These are phyloP conservation scores for Calonectria honghensis DNA, from an alignment of 2,329 filamentous ascomycete species.

Conservation along the genomic window DNA sequence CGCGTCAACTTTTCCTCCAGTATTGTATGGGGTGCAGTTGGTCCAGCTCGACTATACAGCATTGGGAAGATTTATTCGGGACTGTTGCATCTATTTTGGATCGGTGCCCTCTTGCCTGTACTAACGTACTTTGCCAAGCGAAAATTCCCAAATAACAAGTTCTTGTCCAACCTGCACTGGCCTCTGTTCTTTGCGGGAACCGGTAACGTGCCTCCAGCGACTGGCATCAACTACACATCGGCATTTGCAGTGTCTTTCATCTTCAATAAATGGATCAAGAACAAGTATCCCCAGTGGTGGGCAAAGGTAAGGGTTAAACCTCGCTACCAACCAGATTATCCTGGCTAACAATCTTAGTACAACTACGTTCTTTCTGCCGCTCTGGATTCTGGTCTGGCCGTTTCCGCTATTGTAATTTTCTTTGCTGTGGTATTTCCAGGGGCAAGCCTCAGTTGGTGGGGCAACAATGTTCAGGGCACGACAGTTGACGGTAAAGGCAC, in stretches of 20 bases:
- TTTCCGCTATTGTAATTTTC: conserved; percentile 42
- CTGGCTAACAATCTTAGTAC: conserved; percentile 35
- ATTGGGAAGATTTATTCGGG: conserved; percentile 38
- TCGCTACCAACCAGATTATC: background rate
- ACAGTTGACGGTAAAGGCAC: conserved; percentile 39
- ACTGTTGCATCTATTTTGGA: conserved; percentile 39
- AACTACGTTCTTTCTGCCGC: conserved; percentile 46
- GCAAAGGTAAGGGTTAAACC: conserved; percentile 35
- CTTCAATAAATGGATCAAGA: conserved; percentile 43
- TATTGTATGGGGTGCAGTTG: conserved; percentile 69
- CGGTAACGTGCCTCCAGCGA: conserved; percentile 38
- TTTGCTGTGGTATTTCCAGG: conserved; percentile 39
- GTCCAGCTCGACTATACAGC: conserved; percentile 61
- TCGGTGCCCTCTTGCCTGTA: conserved; percentile 37
- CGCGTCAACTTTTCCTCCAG: conserved; percentile 67
- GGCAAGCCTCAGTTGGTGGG: conserved; percentile 43
- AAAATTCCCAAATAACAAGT: conserved; percentile 34
- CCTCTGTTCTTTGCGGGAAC: conserved; percentile 44
- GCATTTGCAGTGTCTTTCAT: conserved; percentile 38
- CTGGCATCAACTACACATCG: conserved; percentile 38
- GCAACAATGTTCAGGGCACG: conserved; percentile 40
- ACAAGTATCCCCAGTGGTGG: conserved; percentile 42
- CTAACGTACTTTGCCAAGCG: conserved; percentile 30
- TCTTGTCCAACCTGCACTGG: conserved; percentile 29
- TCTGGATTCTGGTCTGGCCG: conserved; percentile 39